These are phyloP conservation scores for Cadophora malorum DNA, from an alignment of 2,329 filamentous ascomycete species.

Conservation along the genomic window DNA sequence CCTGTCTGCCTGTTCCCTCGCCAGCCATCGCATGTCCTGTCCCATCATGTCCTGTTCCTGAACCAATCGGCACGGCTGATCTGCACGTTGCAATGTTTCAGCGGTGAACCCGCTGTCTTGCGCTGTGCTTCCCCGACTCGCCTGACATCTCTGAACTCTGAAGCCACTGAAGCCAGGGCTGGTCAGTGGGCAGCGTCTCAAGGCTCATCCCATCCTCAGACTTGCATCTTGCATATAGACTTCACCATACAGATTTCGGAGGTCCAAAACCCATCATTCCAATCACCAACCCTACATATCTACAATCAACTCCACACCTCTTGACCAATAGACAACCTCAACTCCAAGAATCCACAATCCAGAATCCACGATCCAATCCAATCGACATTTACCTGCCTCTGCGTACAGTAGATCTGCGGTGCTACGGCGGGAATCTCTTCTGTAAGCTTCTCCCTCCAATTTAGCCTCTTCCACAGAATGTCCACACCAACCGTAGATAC, in stretches of 20 bases:
- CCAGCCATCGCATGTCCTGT: slow-evolving; percentile 3
- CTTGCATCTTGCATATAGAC: slow-evolving; percentile 1
- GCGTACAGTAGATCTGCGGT: neutral
- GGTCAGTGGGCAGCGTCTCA: neutral
- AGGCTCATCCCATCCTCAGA: slow-evolving; percentile 12
- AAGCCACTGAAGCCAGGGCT: neutral
- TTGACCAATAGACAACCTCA: neutral
- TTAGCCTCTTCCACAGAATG: neutral
- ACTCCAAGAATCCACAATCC: neutral
- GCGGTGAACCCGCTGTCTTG: slow-evolving; percentile 15
- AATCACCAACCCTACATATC: neutral
- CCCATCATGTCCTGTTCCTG: slow-evolving; percentile 14
- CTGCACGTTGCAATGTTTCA: slow-evolving; percentile 12
- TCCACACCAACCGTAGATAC: neutral
- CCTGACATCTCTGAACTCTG: slow-evolving; percentile 5
- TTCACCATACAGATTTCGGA: neutral
- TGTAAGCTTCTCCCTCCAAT: neutral
- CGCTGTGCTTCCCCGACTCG: slow-evolving; percentile 5
- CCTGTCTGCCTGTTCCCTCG: neutral
- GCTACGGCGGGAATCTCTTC: slow-evolving; percentile 7
- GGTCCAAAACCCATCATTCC: neutral
- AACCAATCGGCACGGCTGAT: slow-evolving; percentile 22
- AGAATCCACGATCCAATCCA: neutral
- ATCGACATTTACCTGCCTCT: no score
- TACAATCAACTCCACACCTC: neutral